Evolutionary conservation across 371 early-diverging fungal genomes (phyloP).

Genomic region (Apophysomyces elegans): DNA sequence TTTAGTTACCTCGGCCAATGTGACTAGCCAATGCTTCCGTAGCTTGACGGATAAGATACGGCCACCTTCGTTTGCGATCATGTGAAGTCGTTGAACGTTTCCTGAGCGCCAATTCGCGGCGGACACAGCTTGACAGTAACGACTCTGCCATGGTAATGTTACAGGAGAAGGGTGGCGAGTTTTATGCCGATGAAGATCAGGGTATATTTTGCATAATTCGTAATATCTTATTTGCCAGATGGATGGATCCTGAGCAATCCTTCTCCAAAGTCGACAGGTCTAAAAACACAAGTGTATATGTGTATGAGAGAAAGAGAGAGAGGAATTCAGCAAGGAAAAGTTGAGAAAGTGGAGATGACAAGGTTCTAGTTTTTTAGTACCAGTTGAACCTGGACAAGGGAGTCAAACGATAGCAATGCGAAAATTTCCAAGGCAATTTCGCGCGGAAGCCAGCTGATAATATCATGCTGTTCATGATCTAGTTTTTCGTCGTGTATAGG

Average conservation of each 20-base stretch:
- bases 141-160: slow-evolving; percentile 35
- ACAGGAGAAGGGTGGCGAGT: neutral
- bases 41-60: slow-evolving; percentile 46
- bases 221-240: slow-evolving; percentile 39
- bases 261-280: slow-evolving; percentile 46
- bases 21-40: slow-evolving; percentile 30
- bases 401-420: slow-evolving; percentile 35
- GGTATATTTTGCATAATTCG: slow-evolving; percentile 28
- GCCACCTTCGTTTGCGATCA: slow-evolving; percentile 26
- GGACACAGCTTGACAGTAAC: slow-evolving; percentile 45
- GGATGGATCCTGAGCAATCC: slow-evolving; percentile 38
- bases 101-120: slow-evolving; percentile 52
- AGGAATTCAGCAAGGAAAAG: neutral
- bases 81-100: slow-evolving; percentile 35
- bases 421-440: slow-evolving; percentile 42
- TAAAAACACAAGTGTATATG: slow-evolving; percentile 8
- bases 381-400: slow-evolving; percentile 42
- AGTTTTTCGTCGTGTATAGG: slow-evolving; percentile 14
- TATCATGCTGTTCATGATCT: slow-evolving; percentile 29
- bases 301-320: neutral
- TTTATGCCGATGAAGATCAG: slow-evolving; percentile 42
- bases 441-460: slow-evolving; percentile 34
- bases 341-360: too few species aligned
- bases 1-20: slow-evolving; percentile 41
- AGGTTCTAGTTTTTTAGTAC: slow-evolving; percentile 18